Evolutionary conservation across 1,284 basidiomycete species (phyloP), one percentile per base, ranked within the genome.

Genomic region (Rhodofomes roseus): DNA sequence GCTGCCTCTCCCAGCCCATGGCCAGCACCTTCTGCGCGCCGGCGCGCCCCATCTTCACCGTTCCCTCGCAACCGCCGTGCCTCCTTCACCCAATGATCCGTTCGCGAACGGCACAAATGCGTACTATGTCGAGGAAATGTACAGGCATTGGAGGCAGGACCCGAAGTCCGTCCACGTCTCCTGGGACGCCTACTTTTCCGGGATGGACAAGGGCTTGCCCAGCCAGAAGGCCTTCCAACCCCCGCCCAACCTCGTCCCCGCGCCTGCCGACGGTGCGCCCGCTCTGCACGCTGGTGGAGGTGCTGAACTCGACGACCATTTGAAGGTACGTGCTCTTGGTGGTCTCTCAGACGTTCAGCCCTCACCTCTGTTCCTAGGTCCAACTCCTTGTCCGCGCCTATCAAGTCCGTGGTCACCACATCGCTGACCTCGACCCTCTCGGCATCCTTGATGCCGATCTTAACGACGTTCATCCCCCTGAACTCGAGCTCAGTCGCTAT

Each of bases 111-210:
- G 93, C 56, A 94, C 89, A 51, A 97, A 97, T 77, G 82, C 93
- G 43, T 96, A 96, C 80, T 98, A 99, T 73, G 92, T 90, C 50
- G 96, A 98, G 71, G 93, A 96, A 78, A 96, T 96, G 95, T 96
- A 95, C 78, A 85, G 86, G 66, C 84, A 88, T 66, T 97, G 93
- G 93, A 88, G 87, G 76, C 81, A 92, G 75, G 93, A 99, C 77
- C 93, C 95, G 43, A 84, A 86, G 66, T 91, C 92, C 48, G 97
- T 99, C 0, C 96, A 99, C 77, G 81, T 87, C 2, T 97, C 95
- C 34, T 99, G 97, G 97, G 85, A 92, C 64, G 85, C 90, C 58
- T 99, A 99, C 79, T 99, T 99, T 73, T 83, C 87, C 11, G 97
- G 94, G 41, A 83, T 99, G 73, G 94, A 97, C 68, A 91, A 91